A percentile compares a stretch with the other conserved stretches of the same genome.
phyloP scores from a whole-genome alignment of 257 asterid species.

The Linaria vulgaris region DNA sequence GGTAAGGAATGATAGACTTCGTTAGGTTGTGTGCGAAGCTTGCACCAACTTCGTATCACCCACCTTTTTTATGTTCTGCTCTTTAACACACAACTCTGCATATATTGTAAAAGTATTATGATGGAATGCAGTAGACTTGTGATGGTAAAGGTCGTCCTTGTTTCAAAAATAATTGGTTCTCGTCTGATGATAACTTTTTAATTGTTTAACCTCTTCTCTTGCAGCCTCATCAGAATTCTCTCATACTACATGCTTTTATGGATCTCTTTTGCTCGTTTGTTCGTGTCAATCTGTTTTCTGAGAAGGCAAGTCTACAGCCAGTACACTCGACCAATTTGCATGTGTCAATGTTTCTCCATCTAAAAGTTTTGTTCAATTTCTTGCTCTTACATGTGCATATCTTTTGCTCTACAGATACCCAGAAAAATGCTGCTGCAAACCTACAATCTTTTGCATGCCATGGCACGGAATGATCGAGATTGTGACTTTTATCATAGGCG shows the following conservation, averaged over 20 bases:
- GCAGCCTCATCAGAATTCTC: constrained; percentile 98
- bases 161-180: constrained; percentile 6
- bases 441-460: constrained; percentile 84
- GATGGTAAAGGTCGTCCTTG: not conserved
- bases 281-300: constrained; percentile 91
- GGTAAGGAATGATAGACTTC: constrained; percentile 54
- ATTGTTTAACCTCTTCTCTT: constrained; percentile 35
- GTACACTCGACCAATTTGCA: constrained; percentile 15
- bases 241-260: constrained; percentile 96
- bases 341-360: not conserved
- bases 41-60: constrained; percentile 19
- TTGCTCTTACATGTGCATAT: constrained; percentile 25
- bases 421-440: constrained; percentile 95
- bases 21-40: not conserved
- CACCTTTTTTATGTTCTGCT: constrained; percentile 7
- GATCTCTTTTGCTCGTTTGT: constrained; percentile 98
- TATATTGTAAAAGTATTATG: constrained; percentile 11
- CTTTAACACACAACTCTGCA: constrained; percentile 1
- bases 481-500: constrained; percentile 96
- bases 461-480: constrained; percentile 85
- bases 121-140: not conserved
- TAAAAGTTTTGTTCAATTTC: constrained; percentile 18
- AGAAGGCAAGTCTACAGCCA: constrained; percentile 61
- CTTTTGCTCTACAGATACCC: constrained; percentile 61
- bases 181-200: constrained; percentile 17